phyloP scores from a whole-genome alignment of 768 basidiomycete genomes.

The Mycena kentingensis region DNA sequence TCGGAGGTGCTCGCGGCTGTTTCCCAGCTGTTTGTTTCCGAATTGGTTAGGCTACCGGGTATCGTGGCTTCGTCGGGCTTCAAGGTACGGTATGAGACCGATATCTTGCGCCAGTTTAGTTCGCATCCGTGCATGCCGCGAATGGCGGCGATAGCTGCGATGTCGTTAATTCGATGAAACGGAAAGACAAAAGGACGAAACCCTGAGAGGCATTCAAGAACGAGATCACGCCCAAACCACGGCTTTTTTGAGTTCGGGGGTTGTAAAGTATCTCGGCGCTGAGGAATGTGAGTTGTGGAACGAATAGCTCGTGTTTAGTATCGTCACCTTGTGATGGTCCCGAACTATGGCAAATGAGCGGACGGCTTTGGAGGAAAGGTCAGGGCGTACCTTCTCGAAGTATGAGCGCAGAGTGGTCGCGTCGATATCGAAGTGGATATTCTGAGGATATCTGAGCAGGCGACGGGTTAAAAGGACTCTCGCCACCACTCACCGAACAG shows the following conservation, averaged over 20 bases:
- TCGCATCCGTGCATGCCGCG: background rate
- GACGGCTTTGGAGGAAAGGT: background rate
- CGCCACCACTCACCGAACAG: constrained; percentile 12
- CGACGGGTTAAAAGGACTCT: background rate
- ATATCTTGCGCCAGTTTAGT: background rate
- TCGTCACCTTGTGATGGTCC: constrained; percentile 3
- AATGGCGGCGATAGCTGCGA: constrained; percentile 9
- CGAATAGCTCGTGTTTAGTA: background rate
- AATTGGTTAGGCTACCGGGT: background rate
- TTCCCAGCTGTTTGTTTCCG: background rate
- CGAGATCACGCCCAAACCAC: constrained; percentile 7
- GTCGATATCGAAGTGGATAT: constrained; percentile 9
- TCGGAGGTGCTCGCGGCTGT: background rate
- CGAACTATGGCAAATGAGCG: constrained; percentile 2
- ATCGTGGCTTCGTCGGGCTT: background rate
- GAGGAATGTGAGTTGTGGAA: background rate
- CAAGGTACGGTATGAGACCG: background rate
- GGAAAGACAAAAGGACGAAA: background rate
- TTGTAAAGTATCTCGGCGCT: constrained; percentile 11
- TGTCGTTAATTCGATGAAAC: background rate
- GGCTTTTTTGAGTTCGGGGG: constrained; percentile 8
- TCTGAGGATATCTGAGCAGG: background rate
- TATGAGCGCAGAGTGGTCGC: background rate
- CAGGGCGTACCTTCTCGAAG: constrained; percentile 12
- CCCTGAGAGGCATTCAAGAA: constrained; percentile 15